Percentiles rank a stretch among this genome's conserved stretches.
phyloP scores from a whole-genome alignment of 306 rosid genomes.

The Dryas alaskensis region DNA sequence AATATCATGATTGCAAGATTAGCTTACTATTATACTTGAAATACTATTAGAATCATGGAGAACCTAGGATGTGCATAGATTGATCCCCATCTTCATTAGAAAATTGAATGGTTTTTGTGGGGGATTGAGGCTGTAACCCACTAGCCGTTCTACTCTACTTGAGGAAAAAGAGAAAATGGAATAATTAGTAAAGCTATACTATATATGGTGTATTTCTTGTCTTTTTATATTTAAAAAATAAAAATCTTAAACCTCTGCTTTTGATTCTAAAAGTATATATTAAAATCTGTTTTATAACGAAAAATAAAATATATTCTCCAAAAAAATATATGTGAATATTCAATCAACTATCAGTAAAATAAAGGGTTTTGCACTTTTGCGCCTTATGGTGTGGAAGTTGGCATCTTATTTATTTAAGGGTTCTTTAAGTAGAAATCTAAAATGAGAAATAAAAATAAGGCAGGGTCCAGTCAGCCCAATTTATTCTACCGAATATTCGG shows the following conservation, averaged over 20 bases:
- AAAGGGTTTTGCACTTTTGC: no score
- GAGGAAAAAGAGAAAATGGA: background rate
- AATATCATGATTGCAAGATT: conserved; percentile 14
- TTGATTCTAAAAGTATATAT: background rate
- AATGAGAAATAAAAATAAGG: no score
- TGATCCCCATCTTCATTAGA: background rate
- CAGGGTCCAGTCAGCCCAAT: no score
- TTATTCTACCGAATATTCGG: no score
- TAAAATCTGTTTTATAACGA: no score
- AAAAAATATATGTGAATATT: background rate
- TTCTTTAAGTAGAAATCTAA: no score
- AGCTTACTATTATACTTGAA: background rate
- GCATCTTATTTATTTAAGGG: no score
- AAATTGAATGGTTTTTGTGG: conserved; percentile 15
- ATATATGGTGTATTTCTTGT: background rate
- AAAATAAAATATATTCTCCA: background rate
- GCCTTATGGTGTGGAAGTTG: background rate
- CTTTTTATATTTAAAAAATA: no score
- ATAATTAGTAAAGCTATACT: background rate
- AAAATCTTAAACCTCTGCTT: background rate
- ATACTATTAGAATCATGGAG: background rate
- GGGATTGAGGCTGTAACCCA: conserved; percentile 26
- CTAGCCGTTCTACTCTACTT: background rate
- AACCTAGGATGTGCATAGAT: conserved; percentile 3
- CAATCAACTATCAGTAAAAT: background rate